These are phyloP conservation scores for Exophiala viscosa DNA, from an alignment of 2,329 filamentous ascomycete genomes.

Conservation along the genomic window DNA sequence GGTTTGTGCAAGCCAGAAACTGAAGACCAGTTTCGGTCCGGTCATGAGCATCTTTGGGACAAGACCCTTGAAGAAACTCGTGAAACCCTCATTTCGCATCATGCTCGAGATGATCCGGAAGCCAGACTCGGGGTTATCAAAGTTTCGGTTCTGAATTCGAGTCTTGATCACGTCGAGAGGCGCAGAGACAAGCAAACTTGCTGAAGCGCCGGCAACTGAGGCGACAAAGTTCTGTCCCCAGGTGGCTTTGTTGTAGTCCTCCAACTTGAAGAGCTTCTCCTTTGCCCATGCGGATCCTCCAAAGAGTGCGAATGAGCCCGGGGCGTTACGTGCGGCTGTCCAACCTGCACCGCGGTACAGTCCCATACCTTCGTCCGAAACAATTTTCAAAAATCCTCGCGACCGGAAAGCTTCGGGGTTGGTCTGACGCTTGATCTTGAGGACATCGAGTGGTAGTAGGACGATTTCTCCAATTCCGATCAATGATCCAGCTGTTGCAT, in stretches of 20 bases:
- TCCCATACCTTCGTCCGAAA: conserved; percentile 90
- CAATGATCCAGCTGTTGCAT: conserved; percentile 89
- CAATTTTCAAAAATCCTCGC: conserved; percentile 82
- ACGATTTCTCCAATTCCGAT: conserved; percentile 98
- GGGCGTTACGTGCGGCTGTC: conserved; percentile 95
- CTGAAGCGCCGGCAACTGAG: conserved; percentile 89
- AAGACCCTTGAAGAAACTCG: conserved; percentile 95
- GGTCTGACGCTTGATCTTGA: conserved; percentile 99
- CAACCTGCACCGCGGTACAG: conserved; percentile 95
- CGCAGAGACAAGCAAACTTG: conserved; percentile 93
- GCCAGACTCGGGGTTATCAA: conserved; percentile 93
- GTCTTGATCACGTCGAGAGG: conserved; percentile 98
- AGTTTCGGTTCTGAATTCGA: conserved; percentile 96
- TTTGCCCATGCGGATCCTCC: conserved; percentile 96
- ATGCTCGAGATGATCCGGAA: conserved; percentile 90
- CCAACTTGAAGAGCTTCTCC: conserved; percentile 84
- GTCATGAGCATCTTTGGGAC: conserved; percentile 99
- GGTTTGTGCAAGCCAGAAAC: conserved; percentile 98
- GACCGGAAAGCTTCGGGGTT: conserved; percentile 98
- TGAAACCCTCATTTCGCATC: conserved; percentile 80
- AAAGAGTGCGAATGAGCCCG: conserved; percentile 95
- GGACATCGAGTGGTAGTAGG: conserved; percentile 86
- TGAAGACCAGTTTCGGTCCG: conserved; percentile 97
- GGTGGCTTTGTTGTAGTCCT: conserved; percentile 90
- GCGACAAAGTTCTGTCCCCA: conserved; percentile 98